Evolutionary conservation across 2,329 filamentous ascomycete genomes (phyloP), one percentile per base, ranked within the genome.

Genomic region (Tolypocladium guangdongense): DNA sequence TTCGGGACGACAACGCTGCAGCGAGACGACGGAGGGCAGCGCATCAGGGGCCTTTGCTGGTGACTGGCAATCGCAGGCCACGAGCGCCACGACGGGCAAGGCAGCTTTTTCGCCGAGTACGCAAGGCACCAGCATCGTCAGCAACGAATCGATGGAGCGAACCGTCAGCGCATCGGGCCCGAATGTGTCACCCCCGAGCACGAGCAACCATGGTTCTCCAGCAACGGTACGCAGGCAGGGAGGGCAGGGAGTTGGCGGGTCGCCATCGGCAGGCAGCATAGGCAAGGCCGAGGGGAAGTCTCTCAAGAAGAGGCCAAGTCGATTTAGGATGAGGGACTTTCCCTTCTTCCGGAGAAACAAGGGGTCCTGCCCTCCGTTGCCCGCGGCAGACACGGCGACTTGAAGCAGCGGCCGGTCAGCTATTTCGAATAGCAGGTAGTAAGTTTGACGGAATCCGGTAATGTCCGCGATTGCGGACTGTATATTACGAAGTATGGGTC

Each of bases 81-180:
- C 81, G 16, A 83, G 80, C 59, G 81, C 80, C 10, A 82, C 81
- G 2, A 84, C 81, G 1, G 77, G 80, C 50, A 83, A 82, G 66
- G 78, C 83, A 76, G 80, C 82, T 4, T 68, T 84, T 37, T 84
- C 82, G 27, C 82, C 82, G 2, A 84, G 81, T 63, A 85, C 82
- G 3, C 76, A 82, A 62, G 82, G 81, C 39, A 85, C 82, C 20
- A 85, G 82, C 65, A 81, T 85, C 57, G 76, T 82, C 58, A 84
- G 81, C 66, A 74, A 75, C 52, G 79, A 82, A 45, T 82, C 80
- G 8, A 62, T 76, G 52, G 80, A 82, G 48, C 74, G 74, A 20
- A 72, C 73, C 4, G 63, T 68, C 38, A 74, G 73, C 57, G 68
- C 76, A 22, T 74, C 73, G 0, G 65, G 62, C 12, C 59, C 66